Evolutionary conservation across 768 basidiomycete species (phyloP).

Genomic region (Rhizopogon vulgaris): DNA sequence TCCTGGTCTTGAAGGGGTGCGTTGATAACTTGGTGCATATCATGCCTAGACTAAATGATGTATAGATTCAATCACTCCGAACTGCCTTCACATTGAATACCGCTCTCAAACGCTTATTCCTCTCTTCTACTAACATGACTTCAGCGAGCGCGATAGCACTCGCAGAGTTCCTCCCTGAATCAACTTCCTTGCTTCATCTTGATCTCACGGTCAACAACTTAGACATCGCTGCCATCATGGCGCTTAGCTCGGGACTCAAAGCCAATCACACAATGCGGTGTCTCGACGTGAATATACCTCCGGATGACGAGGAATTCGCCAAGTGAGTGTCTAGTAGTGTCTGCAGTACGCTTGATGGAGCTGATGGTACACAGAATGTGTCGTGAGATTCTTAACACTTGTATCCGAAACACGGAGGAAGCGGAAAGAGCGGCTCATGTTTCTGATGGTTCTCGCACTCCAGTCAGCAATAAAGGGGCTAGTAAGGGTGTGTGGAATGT

Average conservation of each 20-base stretch:
- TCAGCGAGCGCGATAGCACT: constrained; percentile 88
- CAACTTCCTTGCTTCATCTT: constrained; percentile 79
- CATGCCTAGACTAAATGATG: background rate
- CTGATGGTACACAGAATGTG: constrained; percentile 50
- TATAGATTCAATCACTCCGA: constrained; percentile 76
- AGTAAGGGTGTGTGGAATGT: constrained; percentile 77
- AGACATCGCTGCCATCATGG: constrained; percentile 90
- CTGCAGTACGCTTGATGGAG: constrained; percentile 10
- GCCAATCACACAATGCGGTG: constrained; percentile 85
- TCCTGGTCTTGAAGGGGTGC: constrained; percentile 83
- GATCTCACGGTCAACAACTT: constrained; percentile 82
- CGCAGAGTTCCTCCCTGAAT: constrained; percentile 94
- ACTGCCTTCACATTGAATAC: constrained; percentile 91
- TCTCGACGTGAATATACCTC: constrained; percentile 88
- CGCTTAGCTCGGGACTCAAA: constrained; percentile 80
- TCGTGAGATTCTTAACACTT: constrained; percentile 83
- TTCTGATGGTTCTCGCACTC: constrained; percentile 16
- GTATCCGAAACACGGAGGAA: constrained; percentile 90
- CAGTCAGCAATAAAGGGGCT: constrained; percentile 42
- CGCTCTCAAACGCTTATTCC: constrained; percentile 86
- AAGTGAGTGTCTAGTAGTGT: constrained; percentile 24
- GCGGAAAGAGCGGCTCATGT: constrained; percentile 42
- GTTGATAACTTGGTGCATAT: constrained; percentile 18
- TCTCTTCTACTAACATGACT: constrained; percentile 75
- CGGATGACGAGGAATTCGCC: constrained; percentile 75